Evolutionary conservation across 768 basidiomycete genomes (phyloP).

Genomic region (Chlorophyllum brunneum): DNA sequence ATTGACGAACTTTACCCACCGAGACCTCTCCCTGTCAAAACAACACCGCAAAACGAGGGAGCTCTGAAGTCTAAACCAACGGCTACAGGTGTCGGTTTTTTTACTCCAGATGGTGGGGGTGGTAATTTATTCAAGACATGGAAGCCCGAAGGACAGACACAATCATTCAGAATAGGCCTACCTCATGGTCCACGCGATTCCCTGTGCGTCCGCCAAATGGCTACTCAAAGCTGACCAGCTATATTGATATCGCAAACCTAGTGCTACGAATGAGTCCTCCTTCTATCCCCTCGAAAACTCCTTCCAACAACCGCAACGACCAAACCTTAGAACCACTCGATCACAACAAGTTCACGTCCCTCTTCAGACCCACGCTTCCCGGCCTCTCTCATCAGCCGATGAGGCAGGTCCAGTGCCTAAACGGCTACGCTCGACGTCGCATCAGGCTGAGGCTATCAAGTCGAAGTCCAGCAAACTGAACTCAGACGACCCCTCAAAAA

Average conservation of each 20-base stretch:
- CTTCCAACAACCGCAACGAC: constrained; percentile 31
- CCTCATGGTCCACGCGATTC: constrained; percentile 55
- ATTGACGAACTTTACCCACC: constrained; percentile 73
- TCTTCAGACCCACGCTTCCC: constrained; percentile 48
- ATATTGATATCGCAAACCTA: constrained; percentile 25
- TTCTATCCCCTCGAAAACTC: constrained; percentile 49
- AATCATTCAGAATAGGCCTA: constrained; percentile 56
- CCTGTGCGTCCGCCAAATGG: constrained; percentile 39
- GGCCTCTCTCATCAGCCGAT: constrained; percentile 80
- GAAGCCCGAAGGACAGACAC: constrained; percentile 50
- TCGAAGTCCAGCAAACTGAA: constrained; percentile 57
- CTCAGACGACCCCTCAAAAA: constrained; percentile 74
- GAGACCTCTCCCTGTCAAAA: constrained; percentile 52
- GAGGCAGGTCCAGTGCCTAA: constrained; percentile 78
- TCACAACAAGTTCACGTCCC: constrained; percentile 36
- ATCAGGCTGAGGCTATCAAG: constrained; percentile 50
- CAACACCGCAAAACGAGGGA: constrained; percentile 47
- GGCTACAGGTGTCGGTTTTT: constrained; percentile 68
- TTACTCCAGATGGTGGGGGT: constrained; percentile 65
- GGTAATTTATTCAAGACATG: constrained; percentile 54
- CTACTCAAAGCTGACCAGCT: neutral
- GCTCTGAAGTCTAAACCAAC: constrained; percentile 44
- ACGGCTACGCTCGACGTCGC: constrained; percentile 62
- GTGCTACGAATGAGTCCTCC: constrained; percentile 52
- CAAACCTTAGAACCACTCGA: constrained; percentile 39